A percentile compares a stretch with the other conserved stretches of the same genome.
Evolutionary conservation across 1,284 basidiomycete genomes (phyloP).

Genomic region (Phellopilus nigrolimitatus): DNA sequence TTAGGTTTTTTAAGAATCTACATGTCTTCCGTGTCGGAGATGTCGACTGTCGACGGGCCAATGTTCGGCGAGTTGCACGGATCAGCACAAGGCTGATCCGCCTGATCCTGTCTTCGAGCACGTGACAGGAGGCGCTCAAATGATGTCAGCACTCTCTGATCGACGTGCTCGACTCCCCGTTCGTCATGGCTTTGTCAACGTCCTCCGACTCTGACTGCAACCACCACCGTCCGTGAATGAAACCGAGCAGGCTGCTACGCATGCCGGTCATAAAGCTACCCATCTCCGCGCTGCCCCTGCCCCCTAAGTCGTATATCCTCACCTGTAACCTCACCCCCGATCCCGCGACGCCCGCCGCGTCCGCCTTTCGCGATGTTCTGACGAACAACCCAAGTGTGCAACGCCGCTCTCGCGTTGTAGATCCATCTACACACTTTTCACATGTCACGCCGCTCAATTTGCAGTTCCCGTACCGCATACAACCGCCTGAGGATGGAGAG

Average conservation of each 20-base stretch:
- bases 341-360: constrained; percentile 46
- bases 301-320: constrained; percentile 52
- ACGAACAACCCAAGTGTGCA: constrained; percentile 61
- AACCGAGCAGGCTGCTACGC: not conserved
- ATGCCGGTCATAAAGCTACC: constrained; percentile 27
- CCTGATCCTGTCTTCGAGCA: no score
- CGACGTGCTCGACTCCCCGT: no score
- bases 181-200: no score
- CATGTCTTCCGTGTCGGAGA: no score
- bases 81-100: no score
- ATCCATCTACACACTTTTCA: constrained; percentile 69
- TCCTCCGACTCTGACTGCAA: no score
- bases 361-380: constrained; percentile 49
- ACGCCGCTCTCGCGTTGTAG: constrained; percentile 61
- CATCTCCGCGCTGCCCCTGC: constrained; percentile 65
- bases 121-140: no score
- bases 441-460: constrained; percentile 80
- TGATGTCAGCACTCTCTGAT: no score
- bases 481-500: constrained; percentile 44
- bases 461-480: constrained; percentile 81
- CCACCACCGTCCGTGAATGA: constrained; percentile 6
- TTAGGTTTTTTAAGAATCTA: no score
- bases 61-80: no score
- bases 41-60: no score
- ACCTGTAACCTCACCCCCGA: constrained; percentile 72